Evolutionary conservation across 768 basidiomycete species (phyloP).

Genomic region (Kwoniella dejecticola): DNA sequence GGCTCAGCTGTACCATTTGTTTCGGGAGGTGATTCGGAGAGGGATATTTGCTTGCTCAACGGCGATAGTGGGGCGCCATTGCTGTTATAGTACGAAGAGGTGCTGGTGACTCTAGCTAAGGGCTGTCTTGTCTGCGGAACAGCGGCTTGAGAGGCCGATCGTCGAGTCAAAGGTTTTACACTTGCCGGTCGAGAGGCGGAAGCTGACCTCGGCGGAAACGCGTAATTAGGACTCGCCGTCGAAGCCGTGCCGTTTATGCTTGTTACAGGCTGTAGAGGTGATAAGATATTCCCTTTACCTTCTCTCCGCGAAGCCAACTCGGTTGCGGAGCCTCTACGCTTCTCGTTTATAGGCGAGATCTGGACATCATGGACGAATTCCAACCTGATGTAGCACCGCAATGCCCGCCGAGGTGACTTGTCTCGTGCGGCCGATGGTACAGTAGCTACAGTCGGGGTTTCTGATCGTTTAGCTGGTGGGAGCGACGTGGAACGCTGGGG

Average conservation of each 20-base stretch:
- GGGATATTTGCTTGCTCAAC: conserved; percentile 26
- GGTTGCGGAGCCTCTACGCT: conserved; percentile 10
- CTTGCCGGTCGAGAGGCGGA: conserved; percentile 2
- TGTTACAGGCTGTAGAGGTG: conserved; percentile 9
- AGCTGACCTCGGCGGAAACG: conserved; percentile 11
- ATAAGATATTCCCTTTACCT: neutral
- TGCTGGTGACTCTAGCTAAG: conserved; percentile 4
- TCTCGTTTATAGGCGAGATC: conserved; percentile 1
- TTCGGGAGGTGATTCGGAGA: conserved; percentile 10
- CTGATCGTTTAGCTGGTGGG: conserved; percentile 9
- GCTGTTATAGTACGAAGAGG: neutral
- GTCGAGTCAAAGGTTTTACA: neutral
- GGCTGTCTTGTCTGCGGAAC: neutral
- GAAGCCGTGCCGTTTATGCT: neutral
- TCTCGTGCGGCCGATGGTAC: neutral
- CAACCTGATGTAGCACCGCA: conserved; percentile 35
- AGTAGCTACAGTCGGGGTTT: neutral
- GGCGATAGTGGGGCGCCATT: conserved; percentile 13
- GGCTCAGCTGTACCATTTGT: neutral
- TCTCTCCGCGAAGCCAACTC: conserved; percentile 12
- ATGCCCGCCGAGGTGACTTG: conserved; percentile 7
- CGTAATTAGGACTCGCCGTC: neutral
- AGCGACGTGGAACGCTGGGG: conserved; percentile 11
- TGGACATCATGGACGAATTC: conserved; percentile 22
- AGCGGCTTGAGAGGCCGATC: conserved; percentile 16